Conservation (phyloP, 2,329 filamentous ascomycete genomes). For the Drechslerella dactyloides region DNA sequence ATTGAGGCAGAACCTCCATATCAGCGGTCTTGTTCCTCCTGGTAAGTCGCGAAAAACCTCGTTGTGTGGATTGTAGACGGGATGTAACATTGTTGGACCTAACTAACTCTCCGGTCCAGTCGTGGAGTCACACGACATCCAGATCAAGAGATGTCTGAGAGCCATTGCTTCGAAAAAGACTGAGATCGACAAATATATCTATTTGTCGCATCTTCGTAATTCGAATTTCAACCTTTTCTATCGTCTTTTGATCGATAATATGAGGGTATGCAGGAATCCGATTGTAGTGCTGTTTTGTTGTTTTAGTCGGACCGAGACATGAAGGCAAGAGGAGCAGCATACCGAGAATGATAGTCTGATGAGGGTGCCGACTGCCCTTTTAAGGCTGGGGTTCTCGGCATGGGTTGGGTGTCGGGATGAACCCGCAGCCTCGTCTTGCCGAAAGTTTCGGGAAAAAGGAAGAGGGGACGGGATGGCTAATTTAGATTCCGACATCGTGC, state of each 20-base stretch:
- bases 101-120: constrained; percentile 22
- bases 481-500: constrained; percentile 54
- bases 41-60: constrained; percentile 56
- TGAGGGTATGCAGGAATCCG: constrained; percentile 61
- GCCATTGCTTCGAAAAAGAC: constrained; percentile 74
- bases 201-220: constrained; percentile 76
- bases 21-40: constrained; percentile 64
- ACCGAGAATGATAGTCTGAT: constrained; percentile 22
- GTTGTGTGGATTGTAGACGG: constrained; percentile 56
- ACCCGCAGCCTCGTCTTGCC: constrained; percentile 46
- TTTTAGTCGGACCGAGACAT: constrained; percentile 16
- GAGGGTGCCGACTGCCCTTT: constrained; percentile 38
- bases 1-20: constrained; percentile 62
- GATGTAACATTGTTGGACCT: constrained; percentile 19
- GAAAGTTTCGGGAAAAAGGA: constrained; percentile 47
- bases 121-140: constrained; percentile 66
- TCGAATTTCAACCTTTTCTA: constrained; percentile 83
- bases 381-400: constrained; percentile 47
- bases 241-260: constrained; percentile 77
- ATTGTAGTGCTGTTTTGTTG: neutral
- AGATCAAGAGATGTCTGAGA: constrained; percentile 72
- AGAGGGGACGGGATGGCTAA: constrained; percentile 48
- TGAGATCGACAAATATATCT: constrained; percentile 80
- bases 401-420: constrained; percentile 50
- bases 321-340: constrained; percentile 18